Evolutionary conservation across 495 filamentous ascomycete species (phyloP), one percentile per base, ranked within the genome.

Genomic region (Clohesyomyces aquaticus): DNA sequence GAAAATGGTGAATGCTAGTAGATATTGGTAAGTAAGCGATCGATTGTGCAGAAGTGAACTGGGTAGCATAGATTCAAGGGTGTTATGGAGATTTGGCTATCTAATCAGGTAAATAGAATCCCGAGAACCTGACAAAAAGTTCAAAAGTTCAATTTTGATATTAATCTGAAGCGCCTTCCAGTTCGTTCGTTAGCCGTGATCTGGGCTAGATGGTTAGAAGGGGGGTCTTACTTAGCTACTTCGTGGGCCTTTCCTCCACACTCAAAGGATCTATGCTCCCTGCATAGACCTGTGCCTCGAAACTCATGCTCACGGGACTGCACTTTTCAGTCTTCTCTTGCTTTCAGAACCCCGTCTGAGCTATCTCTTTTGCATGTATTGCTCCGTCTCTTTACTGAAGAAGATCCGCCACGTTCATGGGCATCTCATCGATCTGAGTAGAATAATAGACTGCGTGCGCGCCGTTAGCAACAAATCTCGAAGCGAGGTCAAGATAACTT

Each of bases 371-470:
- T n/a, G n/a, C n/a, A n/a, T n/a, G n/a, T n/a, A n/a, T n/a, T n/a
- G n/a, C n/a, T n/a, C n/a, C 23, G 26, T 12, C 21, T 22, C 0
- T 16, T 62, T 59, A 67, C 4, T 59, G 18, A 47, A 68, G 65
- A 4, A 68, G 50, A 45, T 68, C 67, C 6, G 67, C 67, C 16
- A 70, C 67, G 72, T 98, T 98, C 94, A 98, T 97, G 25, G 94
- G 94, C 94, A 98, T 98, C 82, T 98, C 94, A 72, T 98, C 94
- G 66, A 98, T 98, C 78, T 98, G 94, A 49, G 94, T 98, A 35
- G 91, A 96, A 76, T 96, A 96, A 77, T 95, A 96, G 68, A 91
- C 86, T 88, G 46, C 28, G 26, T 10, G 38, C n/a, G 14, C n/a
- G n/a, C n/a, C n/a, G 58, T 82, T 72, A 84, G 78, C 45, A 66